A percentile compares a stretch with the other conserved stretches of the same genome.
phyloP scores from a whole-genome alignment of 306 rosid species.

The Trichosanthes truncata region DNA sequence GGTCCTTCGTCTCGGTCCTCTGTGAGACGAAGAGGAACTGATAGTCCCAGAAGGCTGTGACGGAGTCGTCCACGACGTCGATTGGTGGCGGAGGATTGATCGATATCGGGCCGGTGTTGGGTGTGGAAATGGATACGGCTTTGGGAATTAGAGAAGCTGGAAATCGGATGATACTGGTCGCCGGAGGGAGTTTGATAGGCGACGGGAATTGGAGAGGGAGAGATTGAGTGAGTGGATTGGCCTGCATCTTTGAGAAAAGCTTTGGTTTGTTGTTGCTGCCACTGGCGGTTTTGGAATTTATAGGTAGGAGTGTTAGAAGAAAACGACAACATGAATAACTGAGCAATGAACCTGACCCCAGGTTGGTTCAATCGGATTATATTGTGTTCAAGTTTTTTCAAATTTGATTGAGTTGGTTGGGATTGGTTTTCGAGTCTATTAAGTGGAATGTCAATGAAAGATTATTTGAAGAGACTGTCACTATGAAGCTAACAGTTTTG shows the following conservation, averaged over 20 bases:
- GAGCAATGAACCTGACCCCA: too few species aligned
- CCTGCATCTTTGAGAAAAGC: constrained; percentile 29
- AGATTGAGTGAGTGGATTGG: constrained; percentile 20
- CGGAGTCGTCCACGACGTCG: constrained; percentile 31
- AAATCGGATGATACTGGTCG: constrained; percentile 9
- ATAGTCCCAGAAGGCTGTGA: constrained; percentile 71
- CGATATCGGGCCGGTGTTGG: constrained; percentile 9
- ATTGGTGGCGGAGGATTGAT: constrained; percentile 13
- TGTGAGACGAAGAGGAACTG: constrained; percentile 76
- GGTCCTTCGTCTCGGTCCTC: constrained; percentile 40
- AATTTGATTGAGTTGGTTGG: too few species aligned
- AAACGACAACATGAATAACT: too few species aligned
- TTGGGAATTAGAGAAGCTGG: constrained; percentile 15
- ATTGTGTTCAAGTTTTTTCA: too few species aligned
- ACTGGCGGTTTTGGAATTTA: not conserved
- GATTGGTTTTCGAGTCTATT: too few species aligned
- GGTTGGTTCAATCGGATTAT: too few species aligned
- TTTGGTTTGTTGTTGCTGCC: not conserved
- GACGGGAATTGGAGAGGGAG: constrained; percentile 26
- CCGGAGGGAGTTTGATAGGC: constrained; percentile 21
- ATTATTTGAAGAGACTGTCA: too few species aligned
- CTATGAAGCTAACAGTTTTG: too few species aligned
- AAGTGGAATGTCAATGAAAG: too few species aligned
- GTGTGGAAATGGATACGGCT: constrained; percentile 36
- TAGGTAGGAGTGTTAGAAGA: not conserved